phyloP scores from a whole-genome alignment of 1,284 basidiomycete species.

The Chalciporus sp. region DNA sequence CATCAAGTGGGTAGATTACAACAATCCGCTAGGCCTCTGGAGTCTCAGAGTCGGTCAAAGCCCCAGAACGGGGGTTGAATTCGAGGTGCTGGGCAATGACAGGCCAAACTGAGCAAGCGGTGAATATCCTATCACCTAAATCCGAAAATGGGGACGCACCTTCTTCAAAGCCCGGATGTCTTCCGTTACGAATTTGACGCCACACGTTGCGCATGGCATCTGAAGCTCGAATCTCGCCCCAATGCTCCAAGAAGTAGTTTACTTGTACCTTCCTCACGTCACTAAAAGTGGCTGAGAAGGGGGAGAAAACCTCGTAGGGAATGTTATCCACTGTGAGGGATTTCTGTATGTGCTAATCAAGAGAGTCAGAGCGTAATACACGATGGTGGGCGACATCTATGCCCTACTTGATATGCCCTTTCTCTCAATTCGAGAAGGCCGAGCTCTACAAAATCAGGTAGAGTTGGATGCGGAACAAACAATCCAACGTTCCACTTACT shows the following conservation, averaged over 20 bases:
- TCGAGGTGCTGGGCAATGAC: slow-evolving; percentile 66
- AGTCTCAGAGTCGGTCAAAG: slow-evolving; percentile 20
- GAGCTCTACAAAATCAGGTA: slow-evolving; percentile 49
- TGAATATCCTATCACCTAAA: slow-evolving; percentile 3
- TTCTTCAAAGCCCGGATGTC: slow-evolving; percentile 84
- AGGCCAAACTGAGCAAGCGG: slow-evolving; percentile 58
- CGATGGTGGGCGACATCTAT: not conserved
- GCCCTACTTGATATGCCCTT: slow-evolving; percentile 61
- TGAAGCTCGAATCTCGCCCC: slow-evolving; percentile 79
- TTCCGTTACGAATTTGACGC: slow-evolving; percentile 78
- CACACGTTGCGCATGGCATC: slow-evolving; percentile 83
- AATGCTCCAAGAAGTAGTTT: slow-evolving; percentile 77
- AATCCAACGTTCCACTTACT: slow-evolving; percentile 46
- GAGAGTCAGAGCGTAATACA: not conserved
- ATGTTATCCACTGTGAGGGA: slow-evolving; percentile 80
- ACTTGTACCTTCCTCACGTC: slow-evolving; percentile 85
- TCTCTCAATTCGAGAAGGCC: slow-evolving; percentile 69
- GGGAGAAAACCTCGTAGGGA: slow-evolving; percentile 84
- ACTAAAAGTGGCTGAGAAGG: slow-evolving; percentile 81
- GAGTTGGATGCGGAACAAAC: not conserved
- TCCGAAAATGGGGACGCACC: slow-evolving; percentile 40
- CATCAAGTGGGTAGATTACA: slow-evolving; percentile 2
- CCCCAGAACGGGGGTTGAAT: slow-evolving; percentile 45
- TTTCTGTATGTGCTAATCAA: slow-evolving; percentile 68
- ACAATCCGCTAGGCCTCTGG: slow-evolving; percentile 17